Base-by-base conservation (phyloP, 176 grass and related monocot genomes). In the Triticum monococcum region DNA sequence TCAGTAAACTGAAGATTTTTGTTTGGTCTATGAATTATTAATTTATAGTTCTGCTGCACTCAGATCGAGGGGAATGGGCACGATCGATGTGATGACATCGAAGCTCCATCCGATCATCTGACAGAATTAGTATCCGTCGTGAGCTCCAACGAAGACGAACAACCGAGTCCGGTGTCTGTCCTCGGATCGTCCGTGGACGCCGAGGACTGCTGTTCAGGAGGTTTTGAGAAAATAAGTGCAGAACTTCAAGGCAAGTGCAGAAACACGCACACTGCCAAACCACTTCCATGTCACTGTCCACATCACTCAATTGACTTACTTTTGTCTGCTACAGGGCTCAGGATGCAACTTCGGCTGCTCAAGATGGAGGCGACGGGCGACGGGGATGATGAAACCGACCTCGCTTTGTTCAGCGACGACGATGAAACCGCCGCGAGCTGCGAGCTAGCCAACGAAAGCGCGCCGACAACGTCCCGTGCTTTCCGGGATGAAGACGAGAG, bases 171-270 rank as follows among this genome's bases (percentile, higher is more conserved):
- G 56, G 68, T 89, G 52, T 91, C 93, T 36, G 88, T 86, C 84
- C 83, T 95, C 14, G 93, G 91, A 64, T 76, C 77, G 83, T 85
- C 84, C 26, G 89, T 88, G 46, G 75, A 79, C n/a, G 57, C 84
- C 31, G 79, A 89, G 75, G 88, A 78, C 82, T 82, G 50, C 41
- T 82, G 33, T 84, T 93, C 89, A 75, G 93, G 88, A 84, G 92
- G 93, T 79, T 95, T 95, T 36, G 93, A 89, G 89, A 93, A 87
- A 88, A 93, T 91, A 46, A 95, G 93, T 83, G 87, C 89, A 24
- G 93, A 93, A 81, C 93, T 95, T 84, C 89, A 95, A 87, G 93
- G 93, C 81, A 93, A 91, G 88, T 41, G 64, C 69, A 85, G 9
- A 70, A 69, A 1, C 7, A 46, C 25, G 10, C 79, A 66, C 41